Evolutionary conservation across 2,329 filamentous ascomycete genomes (phyloP).

Genomic region (Colletotrichum salicis): DNA sequence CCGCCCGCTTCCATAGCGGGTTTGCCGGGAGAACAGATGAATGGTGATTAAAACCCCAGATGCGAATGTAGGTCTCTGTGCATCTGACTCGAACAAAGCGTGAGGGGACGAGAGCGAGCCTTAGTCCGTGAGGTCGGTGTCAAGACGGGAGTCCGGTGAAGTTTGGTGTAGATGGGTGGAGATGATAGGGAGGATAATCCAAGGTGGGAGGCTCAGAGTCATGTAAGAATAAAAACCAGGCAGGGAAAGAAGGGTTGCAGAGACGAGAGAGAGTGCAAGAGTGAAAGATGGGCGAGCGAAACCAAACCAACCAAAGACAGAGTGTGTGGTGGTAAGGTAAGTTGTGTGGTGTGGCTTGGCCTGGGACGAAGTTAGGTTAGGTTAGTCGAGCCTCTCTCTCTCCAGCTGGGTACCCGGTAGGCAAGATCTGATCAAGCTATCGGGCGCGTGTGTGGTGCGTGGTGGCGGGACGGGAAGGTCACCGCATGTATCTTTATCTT

Average conservation of each 20-base stretch:
- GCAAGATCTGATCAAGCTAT: constrained; percentile 39
- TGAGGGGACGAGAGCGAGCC: constrained; percentile 25
- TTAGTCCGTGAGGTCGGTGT: constrained; percentile 33
- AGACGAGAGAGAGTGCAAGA: constrained; percentile 10
- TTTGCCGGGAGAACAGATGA: constrained; percentile 36
- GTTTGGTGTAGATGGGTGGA: constrained; percentile 34
- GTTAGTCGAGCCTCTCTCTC: constrained; percentile 24
- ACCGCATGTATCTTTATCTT: constrained; percentile 31
- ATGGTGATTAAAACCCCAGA: constrained; percentile 38
- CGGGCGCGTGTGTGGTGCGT: constrained; percentile 35
- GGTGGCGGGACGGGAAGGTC: constrained; percentile 37
- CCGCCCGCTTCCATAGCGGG: constrained; percentile 55
- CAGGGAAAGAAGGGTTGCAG: constrained; percentile 26
- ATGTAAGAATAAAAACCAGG: constrained; percentile 35
- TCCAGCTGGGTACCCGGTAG: constrained; percentile 34
- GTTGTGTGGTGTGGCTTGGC: constrained; percentile 34
- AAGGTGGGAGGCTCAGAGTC: constrained; percentile 33
- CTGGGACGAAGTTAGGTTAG: constrained; percentile 29
- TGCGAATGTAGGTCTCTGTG: constrained; percentile 35
- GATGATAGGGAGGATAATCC: constrained; percentile 18
- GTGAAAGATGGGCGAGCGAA: constrained; percentile 22
- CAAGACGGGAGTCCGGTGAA: constrained; percentile 31
- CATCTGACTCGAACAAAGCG: constrained; percentile 36
- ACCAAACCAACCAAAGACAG: constrained; percentile 27
- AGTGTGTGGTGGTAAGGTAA: constrained; percentile 5